phyloP scores from a whole-genome alignment of 2,329 filamentous ascomycete species.

The Sarocladium strictum region DNA sequence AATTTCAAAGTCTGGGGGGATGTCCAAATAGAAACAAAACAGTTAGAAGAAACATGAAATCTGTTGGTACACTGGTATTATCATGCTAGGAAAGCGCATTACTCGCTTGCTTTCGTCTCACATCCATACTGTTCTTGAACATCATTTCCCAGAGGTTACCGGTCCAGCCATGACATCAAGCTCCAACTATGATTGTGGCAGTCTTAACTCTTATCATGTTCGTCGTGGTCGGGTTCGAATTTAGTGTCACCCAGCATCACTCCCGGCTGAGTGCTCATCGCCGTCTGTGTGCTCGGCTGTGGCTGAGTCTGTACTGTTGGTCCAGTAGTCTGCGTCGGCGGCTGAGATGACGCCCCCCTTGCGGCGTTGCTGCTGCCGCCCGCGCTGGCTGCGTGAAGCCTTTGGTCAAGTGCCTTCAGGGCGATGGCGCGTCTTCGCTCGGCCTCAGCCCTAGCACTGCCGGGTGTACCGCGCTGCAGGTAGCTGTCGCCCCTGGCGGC shows the following conservation, averaged over 20 bases:
- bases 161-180: background rate
- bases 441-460: conserved; percentile 79
- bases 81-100: background rate
- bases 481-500: conserved; percentile 60
- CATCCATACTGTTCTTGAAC: background rate
- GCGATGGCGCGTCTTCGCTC: conserved; percentile 85
- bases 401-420: conserved; percentile 85
- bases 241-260: conserved; percentile 63
- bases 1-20: no score
- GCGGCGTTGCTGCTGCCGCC: conserved; percentile 11
- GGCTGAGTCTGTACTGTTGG: conserved; percentile 53
- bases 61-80: conserved; percentile 8
- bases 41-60: background rate
- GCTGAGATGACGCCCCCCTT: conserved; percentile 19
- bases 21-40: background rate
- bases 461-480: conserved; percentile 46
- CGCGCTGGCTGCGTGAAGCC: conserved; percentile 72
- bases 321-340: conserved; percentile 37
- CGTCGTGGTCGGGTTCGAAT: conserved; percentile 60
- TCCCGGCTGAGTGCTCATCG: conserved; percentile 49
- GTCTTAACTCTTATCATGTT: conserved; percentile 23
- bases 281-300: conserved; percentile 47
- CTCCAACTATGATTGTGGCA: no score
- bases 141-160: no score
- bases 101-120: conserved; percentile 6